These are phyloP conservation scores for Phytophthora fragariaefolia DNA, from an alignment of 352 stramenopile species.

Conservation along the genomic window DNA sequence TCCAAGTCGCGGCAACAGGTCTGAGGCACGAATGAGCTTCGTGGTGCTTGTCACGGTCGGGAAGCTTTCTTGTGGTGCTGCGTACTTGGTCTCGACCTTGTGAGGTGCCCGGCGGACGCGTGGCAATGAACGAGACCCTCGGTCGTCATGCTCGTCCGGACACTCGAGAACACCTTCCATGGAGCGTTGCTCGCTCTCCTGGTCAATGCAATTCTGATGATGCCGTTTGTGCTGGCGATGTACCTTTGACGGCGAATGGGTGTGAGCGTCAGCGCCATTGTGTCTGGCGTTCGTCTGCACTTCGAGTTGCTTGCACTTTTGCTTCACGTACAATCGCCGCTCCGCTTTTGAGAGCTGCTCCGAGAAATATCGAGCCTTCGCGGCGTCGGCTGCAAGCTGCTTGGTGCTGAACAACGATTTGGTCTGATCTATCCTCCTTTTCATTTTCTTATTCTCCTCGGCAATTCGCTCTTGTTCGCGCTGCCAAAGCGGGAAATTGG, in stretches of 20 bases:
- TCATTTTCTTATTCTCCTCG: constrained; percentile 57
- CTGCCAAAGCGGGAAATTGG: constrained; percentile 41
- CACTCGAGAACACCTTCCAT: constrained; percentile 25
- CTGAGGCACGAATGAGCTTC: constrained; percentile 52
- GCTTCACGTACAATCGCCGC: constrained; percentile 47
- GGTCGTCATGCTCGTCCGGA: constrained; percentile 13
- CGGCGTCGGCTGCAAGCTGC: constrained; percentile 53
- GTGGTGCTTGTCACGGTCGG: constrained; percentile 48
- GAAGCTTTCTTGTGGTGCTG: constrained; percentile 13
- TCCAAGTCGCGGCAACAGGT: constrained; percentile 40
- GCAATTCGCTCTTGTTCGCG: constrained; percentile 56
- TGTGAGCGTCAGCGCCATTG: not conserved
- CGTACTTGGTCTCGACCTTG: constrained; percentile 28
- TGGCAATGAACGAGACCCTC: constrained; percentile 12
- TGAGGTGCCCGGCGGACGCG: constrained; percentile 1
- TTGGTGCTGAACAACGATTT: constrained; percentile 58
- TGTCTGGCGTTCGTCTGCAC: constrained; percentile 15
- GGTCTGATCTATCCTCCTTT: constrained; percentile 40
- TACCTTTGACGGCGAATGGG: constrained; percentile 11
- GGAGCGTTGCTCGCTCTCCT: constrained; percentile 9
- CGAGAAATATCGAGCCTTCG: constrained; percentile 52
- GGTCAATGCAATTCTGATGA: constrained; percentile 1
- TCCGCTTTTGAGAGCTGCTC: constrained; percentile 66
- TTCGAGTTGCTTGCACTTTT: constrained; percentile 42
- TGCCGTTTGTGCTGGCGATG: constrained; percentile 13